phyloP scores from a whole-genome alignment of 305 asterid genomes.

The Striga hermonthica region DNA sequence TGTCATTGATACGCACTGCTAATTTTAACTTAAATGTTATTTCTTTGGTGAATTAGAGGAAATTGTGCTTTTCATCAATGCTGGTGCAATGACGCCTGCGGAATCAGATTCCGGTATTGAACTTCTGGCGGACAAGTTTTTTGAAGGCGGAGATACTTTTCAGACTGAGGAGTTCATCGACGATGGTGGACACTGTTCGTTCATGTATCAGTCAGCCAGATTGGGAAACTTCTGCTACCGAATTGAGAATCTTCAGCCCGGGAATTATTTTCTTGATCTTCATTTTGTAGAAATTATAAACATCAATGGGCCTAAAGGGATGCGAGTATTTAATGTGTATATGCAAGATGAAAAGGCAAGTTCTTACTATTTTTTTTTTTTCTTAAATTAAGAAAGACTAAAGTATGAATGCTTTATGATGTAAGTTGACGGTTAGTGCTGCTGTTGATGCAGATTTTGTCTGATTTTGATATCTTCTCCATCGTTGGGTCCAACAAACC shows the following conservation, averaged over 20 bases:
- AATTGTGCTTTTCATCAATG: constrained; percentile 69
- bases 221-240: constrained; percentile 69
- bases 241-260: constrained; percentile 60
- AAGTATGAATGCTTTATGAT: not conserved
- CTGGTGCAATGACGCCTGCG: constrained; percentile 54
- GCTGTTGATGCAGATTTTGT: constrained; percentile 60
- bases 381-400: constrained; percentile 18
- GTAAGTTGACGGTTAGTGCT: constrained; percentile 24
- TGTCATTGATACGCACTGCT: not conserved
- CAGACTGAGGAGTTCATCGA: constrained; percentile 70
- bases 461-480: constrained; percentile 84
- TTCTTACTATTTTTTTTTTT: constrained; percentile 11
- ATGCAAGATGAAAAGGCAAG: constrained; percentile 93
- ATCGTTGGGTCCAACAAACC: constrained; percentile 92
- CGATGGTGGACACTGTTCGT: constrained; percentile 68
- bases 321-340: constrained; percentile 78
- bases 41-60: constrained; percentile 54
- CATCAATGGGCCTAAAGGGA: constrained; percentile 82
- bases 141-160: constrained; percentile 78
- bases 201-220: constrained; percentile 77
- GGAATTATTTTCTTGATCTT: constrained; percentile 74
- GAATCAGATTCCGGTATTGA: constrained; percentile 53
- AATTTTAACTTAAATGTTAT: constrained; percentile 30
- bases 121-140: constrained; percentile 57
- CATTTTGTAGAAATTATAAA: constrained; percentile 91